phyloP scores from a whole-genome alignment of 805 yeast genomes.

The Myxozyma nipponensis region DNA sequence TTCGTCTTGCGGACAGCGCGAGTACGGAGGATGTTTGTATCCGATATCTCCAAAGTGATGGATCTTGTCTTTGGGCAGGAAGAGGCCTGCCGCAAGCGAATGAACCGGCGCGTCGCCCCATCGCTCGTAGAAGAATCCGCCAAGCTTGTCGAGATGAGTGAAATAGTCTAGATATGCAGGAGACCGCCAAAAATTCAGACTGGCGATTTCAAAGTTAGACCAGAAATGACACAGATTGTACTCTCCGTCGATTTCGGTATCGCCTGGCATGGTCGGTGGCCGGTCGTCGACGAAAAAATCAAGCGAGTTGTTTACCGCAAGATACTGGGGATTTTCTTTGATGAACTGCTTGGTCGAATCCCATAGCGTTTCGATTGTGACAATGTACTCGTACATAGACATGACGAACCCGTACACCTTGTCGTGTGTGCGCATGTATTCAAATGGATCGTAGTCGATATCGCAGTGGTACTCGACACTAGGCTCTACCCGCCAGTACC shows the following conservation, averaged over 20 bases:
- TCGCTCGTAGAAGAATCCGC: conserved; percentile 82
- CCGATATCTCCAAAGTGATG: conserved; percentile 76
- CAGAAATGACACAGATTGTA: conserved; percentile 85
- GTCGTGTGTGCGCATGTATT: conserved; percentile 65
- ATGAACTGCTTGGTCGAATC: conserved; percentile 63
- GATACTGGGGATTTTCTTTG: conserved; percentile 52
- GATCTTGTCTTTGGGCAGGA: conserved; percentile 53
- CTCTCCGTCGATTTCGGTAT: conserved; percentile 51
- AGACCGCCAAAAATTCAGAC: conserved; percentile 67
- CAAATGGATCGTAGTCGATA: conserved; percentile 65
- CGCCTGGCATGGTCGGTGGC: conserved; percentile 44
- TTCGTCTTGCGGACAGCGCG: conserved; percentile 29
- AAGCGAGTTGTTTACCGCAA: conserved; percentile 62
- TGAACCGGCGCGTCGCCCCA: conserved; percentile 97
- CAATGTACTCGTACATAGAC: conserved; percentile 72
- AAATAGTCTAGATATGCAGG: conserved; percentile 66
- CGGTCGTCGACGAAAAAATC: conserved; percentile 53
- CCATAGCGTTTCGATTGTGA: conserved; percentile 87
- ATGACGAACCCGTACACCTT: conserved; percentile 88
- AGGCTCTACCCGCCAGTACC: conserved; percentile 95
- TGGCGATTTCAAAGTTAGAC: conserved; percentile 81
- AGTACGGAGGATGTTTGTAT: conserved; percentile 39
- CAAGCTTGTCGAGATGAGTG: conserved; percentile 60
- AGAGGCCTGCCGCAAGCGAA: conserved; percentile 65
- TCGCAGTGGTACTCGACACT: conserved; percentile 86